These are phyloP conservation scores for Aphanomyces stellatus DNA, from an alignment of 352 stramenopile genomes.

Conservation along the genomic window DNA sequence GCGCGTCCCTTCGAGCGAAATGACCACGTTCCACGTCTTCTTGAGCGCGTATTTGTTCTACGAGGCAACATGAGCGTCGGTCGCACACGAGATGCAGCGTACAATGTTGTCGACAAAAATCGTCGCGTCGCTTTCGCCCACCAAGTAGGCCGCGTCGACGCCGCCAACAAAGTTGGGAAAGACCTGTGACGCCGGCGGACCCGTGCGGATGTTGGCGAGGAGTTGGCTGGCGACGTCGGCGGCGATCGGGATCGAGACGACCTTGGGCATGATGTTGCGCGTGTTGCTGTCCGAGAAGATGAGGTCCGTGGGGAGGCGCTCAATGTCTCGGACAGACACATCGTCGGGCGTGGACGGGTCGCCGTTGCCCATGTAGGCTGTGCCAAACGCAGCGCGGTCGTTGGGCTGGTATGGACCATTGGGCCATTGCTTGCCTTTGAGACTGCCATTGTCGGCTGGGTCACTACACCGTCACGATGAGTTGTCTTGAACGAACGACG, in stretches of 20 bases:
- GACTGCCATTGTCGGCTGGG: constrained; percentile 46
- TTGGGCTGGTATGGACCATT: constrained; percentile 60
- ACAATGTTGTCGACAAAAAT: constrained; percentile 15
- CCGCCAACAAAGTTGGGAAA: constrained; percentile 15
- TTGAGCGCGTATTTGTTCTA: constrained; percentile 55
- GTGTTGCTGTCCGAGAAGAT: constrained; percentile 77
- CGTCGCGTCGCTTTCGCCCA: not conserved
- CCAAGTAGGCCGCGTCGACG: not conserved
- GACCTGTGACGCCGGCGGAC: not conserved
- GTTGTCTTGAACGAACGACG: not conserved
- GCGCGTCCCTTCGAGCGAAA: constrained; percentile 56
- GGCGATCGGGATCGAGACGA: constrained; percentile 68
- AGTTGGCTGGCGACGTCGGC: constrained; percentile 44
- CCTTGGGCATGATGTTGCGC: constrained; percentile 63
- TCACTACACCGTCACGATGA: constrained; percentile 30
- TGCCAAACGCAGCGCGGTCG: constrained; percentile 49
- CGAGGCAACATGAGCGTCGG: not conserved
- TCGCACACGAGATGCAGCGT: not conserved
- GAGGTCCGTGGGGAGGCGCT: constrained; percentile 65
- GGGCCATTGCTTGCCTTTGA: constrained; percentile 41
- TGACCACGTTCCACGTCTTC: constrained; percentile 72
- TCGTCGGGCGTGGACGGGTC: constrained; percentile 70
- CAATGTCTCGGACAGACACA: constrained; percentile 36
- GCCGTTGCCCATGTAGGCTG: constrained; percentile 78
- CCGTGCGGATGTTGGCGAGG: constrained; percentile 22